Base-by-base conservation (phyloP, 1,139 yeast species). In the Candida glucosophila region DNA sequence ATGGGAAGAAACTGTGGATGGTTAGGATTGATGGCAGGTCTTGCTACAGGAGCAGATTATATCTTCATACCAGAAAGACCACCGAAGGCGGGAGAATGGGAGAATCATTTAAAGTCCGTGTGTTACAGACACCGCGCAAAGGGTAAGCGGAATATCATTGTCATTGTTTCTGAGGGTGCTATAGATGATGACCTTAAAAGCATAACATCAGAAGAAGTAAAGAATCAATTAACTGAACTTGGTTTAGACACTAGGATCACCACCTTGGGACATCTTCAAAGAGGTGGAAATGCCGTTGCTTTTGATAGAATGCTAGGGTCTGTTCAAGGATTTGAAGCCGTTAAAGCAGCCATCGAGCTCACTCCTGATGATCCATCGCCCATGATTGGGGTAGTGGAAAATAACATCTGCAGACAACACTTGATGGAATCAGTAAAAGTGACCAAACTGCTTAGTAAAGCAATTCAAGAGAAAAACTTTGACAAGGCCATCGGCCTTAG, bases 1-100 rank as follows among this genome's bases (percentile, higher is more conserved):
- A 90, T 90, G 98, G 98, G 98, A 31, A 77, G 98, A 52, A 95
- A 90, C 57, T 90, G 98, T 65, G 98, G 98, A 35, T 90, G 98
- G 98, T 70, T 90, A 42, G 97, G 93, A 2, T 67, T 90, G 39
- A 81, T 86, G 92, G 88, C 97, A 11, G 97, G 97, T 42, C 73
- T 88, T 38, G 83, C 96, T 17, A 82, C 95, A 19, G 83, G 95
- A 37, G 97, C 98, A 8, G 98, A 90, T 56, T 88, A 74, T 49
- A 79, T 88, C 31, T 77, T 90, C 45, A 80, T 90, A 40, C 98
- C 98, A 16, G 98, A 90, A 55, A 73, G 77, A 48, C 95, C 85
- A 22, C 86, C 83, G 17, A 59, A 62, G 41, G 70, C 75, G 10
- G 54, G 58, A 18, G 58, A 66, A 34, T 86, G 97, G 97, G 70